These are phyloP conservation scores for Withania somnifera DNA, from an alignment of 305 asterid species.

Conservation along the genomic window DNA sequence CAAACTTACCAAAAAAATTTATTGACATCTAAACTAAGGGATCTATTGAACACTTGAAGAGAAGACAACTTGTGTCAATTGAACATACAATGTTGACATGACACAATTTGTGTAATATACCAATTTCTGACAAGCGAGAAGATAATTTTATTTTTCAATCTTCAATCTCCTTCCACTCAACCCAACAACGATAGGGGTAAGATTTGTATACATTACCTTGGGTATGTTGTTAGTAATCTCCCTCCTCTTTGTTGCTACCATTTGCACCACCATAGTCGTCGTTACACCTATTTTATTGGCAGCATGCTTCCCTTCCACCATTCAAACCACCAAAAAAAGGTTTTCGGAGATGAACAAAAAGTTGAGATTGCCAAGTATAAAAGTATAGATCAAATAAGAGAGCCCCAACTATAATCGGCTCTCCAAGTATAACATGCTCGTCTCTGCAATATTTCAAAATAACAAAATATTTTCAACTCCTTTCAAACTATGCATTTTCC, in stretches of 20 bases:
- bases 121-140: background rate
- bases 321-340: background rate
- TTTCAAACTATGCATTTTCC: background rate
- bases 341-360: background rate
- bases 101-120: background rate
- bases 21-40: background rate
- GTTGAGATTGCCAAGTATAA: background rate
- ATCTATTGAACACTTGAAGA: background rate
- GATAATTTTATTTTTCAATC: background rate
- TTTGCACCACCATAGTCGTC: background rate
- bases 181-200: background rate
- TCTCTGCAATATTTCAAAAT: background rate
- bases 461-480: background rate
- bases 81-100: background rate
- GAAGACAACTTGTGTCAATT: background rate
- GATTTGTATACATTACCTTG: background rate
- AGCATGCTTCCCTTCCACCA: background rate
- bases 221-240: background rate
- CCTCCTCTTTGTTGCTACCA: background rate
- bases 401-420: background rate
- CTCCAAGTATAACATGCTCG: background rate
- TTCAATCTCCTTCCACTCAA: background rate
- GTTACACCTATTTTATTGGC: background rate
- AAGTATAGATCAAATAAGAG: background rate
- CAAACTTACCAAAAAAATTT: no score